These are phyloP conservation scores for Theileria equi DNA, from an alignment of 169 alveolate species.

Conservation along the genomic window DNA sequence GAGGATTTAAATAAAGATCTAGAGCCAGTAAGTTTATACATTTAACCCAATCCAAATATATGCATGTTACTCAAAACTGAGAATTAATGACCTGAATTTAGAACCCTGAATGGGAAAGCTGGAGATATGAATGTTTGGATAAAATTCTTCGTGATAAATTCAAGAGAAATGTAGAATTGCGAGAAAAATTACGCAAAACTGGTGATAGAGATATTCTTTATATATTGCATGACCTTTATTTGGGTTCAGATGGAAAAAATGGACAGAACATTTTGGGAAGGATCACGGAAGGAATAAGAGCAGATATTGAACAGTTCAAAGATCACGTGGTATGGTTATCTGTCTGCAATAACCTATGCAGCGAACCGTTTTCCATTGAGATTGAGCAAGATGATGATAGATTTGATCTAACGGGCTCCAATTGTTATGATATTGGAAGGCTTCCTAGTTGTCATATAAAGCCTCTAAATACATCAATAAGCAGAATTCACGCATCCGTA, in stretches of 20 bases:
- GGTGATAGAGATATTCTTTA: slow-evolving; percentile 33
- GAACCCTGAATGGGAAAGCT: slow-evolving; percentile 63
- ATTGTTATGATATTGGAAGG: slow-evolving; percentile 37
- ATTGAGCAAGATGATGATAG: too few relatives aligned
- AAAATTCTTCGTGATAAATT: slow-evolving; percentile 65
- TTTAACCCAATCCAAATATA: too few relatives aligned
- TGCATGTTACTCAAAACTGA: too few relatives aligned
- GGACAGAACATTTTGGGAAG: slow-evolving; percentile 73
- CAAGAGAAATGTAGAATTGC: slow-evolving; percentile 41
- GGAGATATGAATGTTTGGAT: slow-evolving; percentile 63
- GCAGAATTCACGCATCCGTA: slow-evolving; percentile 37
- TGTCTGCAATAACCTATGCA: slow-evolving; percentile 23
- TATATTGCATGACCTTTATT: slow-evolving; percentile 15
- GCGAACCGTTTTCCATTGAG: too few relatives aligned
- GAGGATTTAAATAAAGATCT: too few relatives aligned
- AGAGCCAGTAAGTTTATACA: slow-evolving; percentile 10
- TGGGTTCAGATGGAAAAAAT: slow-evolving; percentile 59
- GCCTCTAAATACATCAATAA: slow-evolving; percentile 35
- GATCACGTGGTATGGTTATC: slow-evolving; percentile 38
- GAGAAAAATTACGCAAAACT: slow-evolving; percentile 11
- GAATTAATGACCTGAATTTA: too few relatives aligned
- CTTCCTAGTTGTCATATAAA: slow-evolving; percentile 18
- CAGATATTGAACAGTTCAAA: slow-evolving; percentile 38
- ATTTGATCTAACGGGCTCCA: slow-evolving; percentile 2
- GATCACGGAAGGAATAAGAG: slow-evolving; percentile 63